These are phyloP conservation scores for Termitomyces sp. DNA, from an alignment of 768 basidiomycete species.

Conservation along the genomic window DNA sequence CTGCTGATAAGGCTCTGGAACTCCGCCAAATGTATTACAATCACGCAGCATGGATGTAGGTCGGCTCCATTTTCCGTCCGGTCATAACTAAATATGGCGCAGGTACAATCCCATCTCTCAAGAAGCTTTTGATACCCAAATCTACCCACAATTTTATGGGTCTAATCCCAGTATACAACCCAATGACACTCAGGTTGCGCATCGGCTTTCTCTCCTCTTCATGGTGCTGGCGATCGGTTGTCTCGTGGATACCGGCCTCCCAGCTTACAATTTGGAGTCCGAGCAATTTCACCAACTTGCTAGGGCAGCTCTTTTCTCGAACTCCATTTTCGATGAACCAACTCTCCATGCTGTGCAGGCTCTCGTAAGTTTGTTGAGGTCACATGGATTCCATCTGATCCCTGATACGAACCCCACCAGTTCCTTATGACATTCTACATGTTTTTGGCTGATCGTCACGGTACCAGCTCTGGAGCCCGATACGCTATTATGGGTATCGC, in stretches of 20 bases:
- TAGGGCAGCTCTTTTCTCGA: constrained; percentile 60
- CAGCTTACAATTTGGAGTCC: constrained; percentile 62
- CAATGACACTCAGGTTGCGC: constrained; percentile 52
- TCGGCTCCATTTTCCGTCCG: neutral
- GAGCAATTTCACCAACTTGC: constrained; percentile 70
- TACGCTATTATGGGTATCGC: constrained; percentile 71
- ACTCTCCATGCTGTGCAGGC: constrained; percentile 67
- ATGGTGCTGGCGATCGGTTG: constrained; percentile 67
- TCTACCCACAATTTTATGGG: constrained; percentile 57
- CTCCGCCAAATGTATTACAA: constrained; percentile 59
- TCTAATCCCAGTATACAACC: constrained; percentile 36
- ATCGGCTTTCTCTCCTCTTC: constrained; percentile 61
- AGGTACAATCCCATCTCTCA: constrained; percentile 69
- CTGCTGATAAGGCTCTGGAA: constrained; percentile 54
- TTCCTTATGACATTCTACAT: constrained; percentile 70
- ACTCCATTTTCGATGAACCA: constrained; percentile 63
- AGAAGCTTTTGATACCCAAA: constrained; percentile 57
- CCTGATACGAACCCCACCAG: constrained; percentile 27
- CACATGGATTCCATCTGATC: constrained; percentile 12
- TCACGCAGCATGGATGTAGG: constrained; percentile 72
- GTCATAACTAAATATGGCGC: constrained; percentile 12
- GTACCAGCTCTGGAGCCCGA: constrained; percentile 57
- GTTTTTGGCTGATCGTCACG: constrained; percentile 66
- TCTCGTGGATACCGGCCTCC: constrained; percentile 52
- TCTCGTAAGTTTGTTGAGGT: constrained; percentile 39